A percentile compares a stretch with the other conserved stretches of the same genome.
Conservation (phyloP, 148 eudicot genomes). For the Bassia scoparia region DNA sequence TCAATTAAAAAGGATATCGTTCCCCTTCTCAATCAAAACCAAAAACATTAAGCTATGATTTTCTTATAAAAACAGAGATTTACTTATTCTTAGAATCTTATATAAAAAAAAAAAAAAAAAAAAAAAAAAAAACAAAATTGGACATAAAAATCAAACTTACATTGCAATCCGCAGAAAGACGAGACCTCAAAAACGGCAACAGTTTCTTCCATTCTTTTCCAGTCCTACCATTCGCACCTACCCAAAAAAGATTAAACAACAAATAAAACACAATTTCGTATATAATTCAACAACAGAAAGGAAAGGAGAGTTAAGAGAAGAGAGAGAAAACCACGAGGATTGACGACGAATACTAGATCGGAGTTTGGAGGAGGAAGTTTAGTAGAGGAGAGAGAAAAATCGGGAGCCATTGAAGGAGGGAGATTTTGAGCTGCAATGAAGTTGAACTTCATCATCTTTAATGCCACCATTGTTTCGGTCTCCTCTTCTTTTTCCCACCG, state of each 20-base stretch:
- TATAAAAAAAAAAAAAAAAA: too few species aligned
- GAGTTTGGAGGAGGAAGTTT: conserved; percentile 47
- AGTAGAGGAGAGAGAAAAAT: conserved; percentile 38
- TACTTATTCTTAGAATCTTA: too few species aligned
- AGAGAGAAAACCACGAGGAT: conserved; percentile 57
- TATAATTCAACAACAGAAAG: not conserved
- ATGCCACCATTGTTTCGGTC: conserved; percentile 10
- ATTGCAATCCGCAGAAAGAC: conserved; percentile 71
- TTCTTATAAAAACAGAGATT: too few species aligned
- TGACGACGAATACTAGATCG: conserved; percentile 80
- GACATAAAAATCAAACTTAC: conserved; percentile 39
- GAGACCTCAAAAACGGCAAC: conserved; percentile 78
- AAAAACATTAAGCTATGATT: too few species aligned
- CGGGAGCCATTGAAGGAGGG: conserved; percentile 39
- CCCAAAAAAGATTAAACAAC: not conserved
- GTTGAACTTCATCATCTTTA: conserved; percentile 17
- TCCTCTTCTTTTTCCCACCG: not conserved
- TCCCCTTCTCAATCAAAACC: too few species aligned
- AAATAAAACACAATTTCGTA: not conserved
- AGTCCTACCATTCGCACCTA: conserved; percentile 93
- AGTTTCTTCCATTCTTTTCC: conserved; percentile 90
- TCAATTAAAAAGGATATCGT: too few species aligned
- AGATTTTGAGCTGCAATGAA: conserved; percentile 26
- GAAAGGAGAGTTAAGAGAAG: not conserved
- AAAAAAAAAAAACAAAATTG: too few species aligned